phyloP scores from a whole-genome alignment of 306 rosid species.

The Aeschynomene evenia region DNA sequence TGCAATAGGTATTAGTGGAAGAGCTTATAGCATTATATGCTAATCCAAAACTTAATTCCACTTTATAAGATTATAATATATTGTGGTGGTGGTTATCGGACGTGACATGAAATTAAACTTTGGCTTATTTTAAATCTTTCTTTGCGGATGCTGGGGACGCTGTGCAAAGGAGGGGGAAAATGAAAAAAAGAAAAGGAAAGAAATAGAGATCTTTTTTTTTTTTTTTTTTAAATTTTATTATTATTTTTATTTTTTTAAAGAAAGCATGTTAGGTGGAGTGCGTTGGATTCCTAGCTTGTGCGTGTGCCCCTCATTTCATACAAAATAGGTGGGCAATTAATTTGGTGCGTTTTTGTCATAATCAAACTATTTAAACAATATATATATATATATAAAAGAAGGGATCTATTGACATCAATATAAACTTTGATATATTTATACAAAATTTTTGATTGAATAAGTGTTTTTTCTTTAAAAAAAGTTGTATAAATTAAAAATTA shows the following conservation, averaged over 20 bases:
- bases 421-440: too few species aligned
- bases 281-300: slow-evolving; percentile 36
- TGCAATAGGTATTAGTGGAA: slow-evolving; percentile 1
- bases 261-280: slow-evolving; percentile 36
- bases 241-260: too few species aligned
- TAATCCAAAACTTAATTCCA: background rate
- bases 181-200: background rate
- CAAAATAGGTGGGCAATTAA: too few species aligned
- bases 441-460: too few species aligned
- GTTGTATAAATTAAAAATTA: too few species aligned
- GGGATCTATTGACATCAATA: too few species aligned
- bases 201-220: too few species aligned
- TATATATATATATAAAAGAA: too few species aligned
- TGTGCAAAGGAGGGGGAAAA: background rate
- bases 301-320: slow-evolving; percentile 25
- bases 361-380: too few species aligned
- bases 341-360: too few species aligned
- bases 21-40: background rate
- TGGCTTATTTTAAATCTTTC: background rate
- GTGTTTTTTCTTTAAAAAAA: too few species aligned
- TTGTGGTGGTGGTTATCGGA: slow-evolving; percentile 42
- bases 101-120: slow-evolving; percentile 30
- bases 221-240: too few species aligned
- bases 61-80: background rate
- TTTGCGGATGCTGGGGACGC: slow-evolving; percentile 26